Conservation (phyloP, 129 eudicot species). For the Helianthus annuus region HanXRQr2.0-SUNRISE NC_035445.2:7738413-7738912, state of each 20-base stretch:
- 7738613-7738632: not conserved
- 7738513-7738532: constrained; percentile 77
- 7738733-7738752: not conserved
- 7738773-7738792: not conserved
- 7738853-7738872: not conserved
- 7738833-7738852: not conserved
- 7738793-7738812: not conserved
- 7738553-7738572: constrained; percentile 33
- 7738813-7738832: not conserved
- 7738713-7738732: not conserved
- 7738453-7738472: constrained; percentile 31
- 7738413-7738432: constrained; percentile 23
- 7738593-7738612: constrained; percentile 2
- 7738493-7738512: constrained; percentile 82
- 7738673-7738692: no score
- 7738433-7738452: not conserved
- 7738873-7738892: not conserved
- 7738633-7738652: not conserved
- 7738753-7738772: not conserved
- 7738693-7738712: no score
- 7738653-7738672: not conserved
- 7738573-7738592: not conserved
- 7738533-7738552: constrained; percentile 86
- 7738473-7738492: constrained; percentile 53
- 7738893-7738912: not conserved